Evolutionary conservation across 345 rosid genomes (phyloP).

Genomic region (Brassica rapa): DNA sequence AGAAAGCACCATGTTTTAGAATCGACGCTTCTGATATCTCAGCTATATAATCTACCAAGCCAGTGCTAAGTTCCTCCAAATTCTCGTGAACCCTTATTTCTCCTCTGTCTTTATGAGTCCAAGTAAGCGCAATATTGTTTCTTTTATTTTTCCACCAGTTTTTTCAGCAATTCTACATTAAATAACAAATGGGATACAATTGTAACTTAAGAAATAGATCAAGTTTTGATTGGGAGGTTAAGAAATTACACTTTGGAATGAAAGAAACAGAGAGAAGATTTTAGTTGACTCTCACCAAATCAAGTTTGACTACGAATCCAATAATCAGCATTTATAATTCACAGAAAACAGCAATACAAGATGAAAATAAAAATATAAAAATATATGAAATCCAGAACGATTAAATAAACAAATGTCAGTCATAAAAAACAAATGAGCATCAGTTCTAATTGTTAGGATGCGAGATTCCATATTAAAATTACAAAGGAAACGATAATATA

Average conservation of each 20-base stretch:
- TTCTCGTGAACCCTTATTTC: constrained; percentile 75
- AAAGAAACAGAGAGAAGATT: constrained; percentile 5
- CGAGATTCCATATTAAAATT: too few relatives aligned
- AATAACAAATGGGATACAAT: not conserved
- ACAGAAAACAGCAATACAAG: not conserved
- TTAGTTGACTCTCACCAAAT: not conserved
- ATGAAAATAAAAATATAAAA: not conserved
- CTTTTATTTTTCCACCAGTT: constrained; percentile 15
- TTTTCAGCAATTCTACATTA: constrained; percentile 29
- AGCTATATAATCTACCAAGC: constrained; percentile 84
- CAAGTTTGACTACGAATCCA: constrained; percentile 9
- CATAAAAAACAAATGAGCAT: too few relatives aligned
- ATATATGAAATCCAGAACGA: too few relatives aligned
- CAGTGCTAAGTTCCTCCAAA: constrained; percentile 68
- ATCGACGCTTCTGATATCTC: constrained; percentile 80
- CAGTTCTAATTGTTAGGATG: too few relatives aligned
- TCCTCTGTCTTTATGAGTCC: constrained; percentile 60
- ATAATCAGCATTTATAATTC: not conserved
- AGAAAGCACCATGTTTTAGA: constrained; percentile 78
- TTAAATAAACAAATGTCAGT: too few relatives aligned
- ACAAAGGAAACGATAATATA: too few relatives aligned
- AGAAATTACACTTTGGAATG: constrained; percentile 11
- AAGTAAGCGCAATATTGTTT: constrained; percentile 65
- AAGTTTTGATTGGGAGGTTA: not conserved
- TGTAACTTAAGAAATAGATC: constrained; percentile 1